Evolutionary conservation across 1,139 yeast genomes (phyloP).

Genomic region (Yamadazyma mexicana): DNA sequence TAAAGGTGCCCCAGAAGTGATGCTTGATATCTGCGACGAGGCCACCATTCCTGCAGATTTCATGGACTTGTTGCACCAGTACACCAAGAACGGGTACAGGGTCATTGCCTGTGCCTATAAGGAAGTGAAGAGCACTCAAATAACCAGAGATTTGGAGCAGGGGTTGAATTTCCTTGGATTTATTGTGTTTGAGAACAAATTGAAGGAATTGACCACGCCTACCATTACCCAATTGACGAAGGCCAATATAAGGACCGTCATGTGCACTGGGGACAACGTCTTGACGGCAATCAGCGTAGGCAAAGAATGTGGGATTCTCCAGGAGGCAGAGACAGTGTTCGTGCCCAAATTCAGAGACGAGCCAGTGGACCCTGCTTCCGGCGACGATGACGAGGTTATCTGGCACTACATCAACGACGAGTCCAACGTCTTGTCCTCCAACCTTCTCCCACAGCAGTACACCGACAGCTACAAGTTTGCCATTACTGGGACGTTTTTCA

Average conservation of each 20-base stretch:
- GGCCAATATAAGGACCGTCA: slow-evolving; percentile 79
- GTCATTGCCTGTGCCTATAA: slow-evolving; percentile 93
- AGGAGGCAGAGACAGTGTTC: slow-evolving; percentile 50
- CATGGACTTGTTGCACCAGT: slow-evolving; percentile 71
- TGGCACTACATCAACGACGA: slow-evolving; percentile 72
- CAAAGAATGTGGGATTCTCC: slow-evolving; percentile 72
- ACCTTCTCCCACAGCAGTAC: slow-evolving; percentile 51
- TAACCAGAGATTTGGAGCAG: slow-evolving; percentile 40
- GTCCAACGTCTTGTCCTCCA: slow-evolving; percentile 54
- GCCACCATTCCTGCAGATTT: slow-evolving; percentile 73
- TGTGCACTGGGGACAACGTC: slow-evolving; percentile 98
- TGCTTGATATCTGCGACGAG: slow-evolving; percentile 71
- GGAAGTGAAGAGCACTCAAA: slow-evolving; percentile 17
- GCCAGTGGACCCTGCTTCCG: slow-evolving; percentile 16
- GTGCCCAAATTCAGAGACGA: slow-evolving; percentile 61
- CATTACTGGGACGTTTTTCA: slow-evolving; percentile 88
- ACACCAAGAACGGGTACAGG: slow-evolving; percentile 91
- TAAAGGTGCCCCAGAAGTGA: slow-evolving; percentile 98
- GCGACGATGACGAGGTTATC: slow-evolving; percentile 31
- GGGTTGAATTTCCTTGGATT: slow-evolving; percentile 79
- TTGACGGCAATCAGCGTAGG: slow-evolving; percentile 94
- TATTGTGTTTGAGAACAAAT: slow-evolving; percentile 86
- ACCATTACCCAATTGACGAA: slow-evolving; percentile 57
- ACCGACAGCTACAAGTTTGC: slow-evolving; percentile 63
- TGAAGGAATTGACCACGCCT: slow-evolving; percentile 65